Evolutionary conservation across 139 green algal genomes (phyloP).

Genomic region (Chlorella sp.): DNA sequence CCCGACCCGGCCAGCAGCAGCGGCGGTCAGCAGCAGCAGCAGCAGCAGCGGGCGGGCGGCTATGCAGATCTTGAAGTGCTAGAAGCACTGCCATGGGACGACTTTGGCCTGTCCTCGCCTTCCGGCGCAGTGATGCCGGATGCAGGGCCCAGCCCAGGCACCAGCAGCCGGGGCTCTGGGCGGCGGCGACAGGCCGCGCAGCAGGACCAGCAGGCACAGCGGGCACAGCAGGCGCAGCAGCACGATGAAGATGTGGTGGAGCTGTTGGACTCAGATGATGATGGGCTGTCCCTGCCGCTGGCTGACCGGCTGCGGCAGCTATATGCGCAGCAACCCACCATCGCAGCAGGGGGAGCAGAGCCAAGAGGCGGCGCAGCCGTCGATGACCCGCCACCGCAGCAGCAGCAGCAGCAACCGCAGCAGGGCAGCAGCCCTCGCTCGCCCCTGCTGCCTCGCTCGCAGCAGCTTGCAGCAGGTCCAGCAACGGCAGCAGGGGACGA

Average conservation of each 20-base stretch:
- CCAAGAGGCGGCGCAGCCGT: neutral
- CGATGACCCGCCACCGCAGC: neutral
- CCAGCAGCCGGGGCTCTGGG: neutral
- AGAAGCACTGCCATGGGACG: slow-evolving; percentile 19
- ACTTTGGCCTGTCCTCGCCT: slow-evolving; percentile 14
- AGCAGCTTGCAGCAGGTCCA: neutral
- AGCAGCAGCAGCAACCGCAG: neutral
- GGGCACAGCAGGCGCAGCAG: neutral
- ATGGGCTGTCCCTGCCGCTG: slow-evolving; percentile 8
- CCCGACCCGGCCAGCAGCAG: neutral
- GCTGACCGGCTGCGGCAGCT: neutral
- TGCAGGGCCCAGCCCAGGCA: neutral
- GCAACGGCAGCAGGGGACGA: neutral
- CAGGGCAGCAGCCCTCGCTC: neutral
- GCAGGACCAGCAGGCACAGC: neutral
- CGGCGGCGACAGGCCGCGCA: neutral
- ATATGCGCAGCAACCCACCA: neutral
- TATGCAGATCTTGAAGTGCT: neutral
- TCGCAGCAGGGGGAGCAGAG: neutral
- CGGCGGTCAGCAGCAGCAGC: neutral
- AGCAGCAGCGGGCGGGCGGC: neutral
- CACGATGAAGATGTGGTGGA: slow-evolving; percentile 18
- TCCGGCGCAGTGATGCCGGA: neutral
- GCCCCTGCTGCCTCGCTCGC: neutral
- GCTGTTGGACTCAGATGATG: slow-evolving; percentile 3